phyloP scores from a whole-genome alignment of 2,329 filamentous ascomycete species.

The Sclerotinia trifoliorum region DNA sequence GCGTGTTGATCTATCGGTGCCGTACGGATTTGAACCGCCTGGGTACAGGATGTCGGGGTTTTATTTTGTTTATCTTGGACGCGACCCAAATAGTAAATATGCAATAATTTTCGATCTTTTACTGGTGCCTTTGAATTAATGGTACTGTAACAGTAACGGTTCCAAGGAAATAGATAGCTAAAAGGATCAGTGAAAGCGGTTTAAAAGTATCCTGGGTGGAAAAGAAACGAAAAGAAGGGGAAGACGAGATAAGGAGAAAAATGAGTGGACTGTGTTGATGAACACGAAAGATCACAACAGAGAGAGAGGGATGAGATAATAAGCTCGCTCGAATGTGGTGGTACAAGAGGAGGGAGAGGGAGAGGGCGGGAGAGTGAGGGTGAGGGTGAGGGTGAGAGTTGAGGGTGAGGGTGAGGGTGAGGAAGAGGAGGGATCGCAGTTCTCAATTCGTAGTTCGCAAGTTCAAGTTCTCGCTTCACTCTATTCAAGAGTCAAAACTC shows the following conservation, averaged over 20 bases:
- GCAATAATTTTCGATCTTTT: neutral
- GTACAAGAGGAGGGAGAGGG: neutral
- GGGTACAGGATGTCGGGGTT: conserved; percentile 4
- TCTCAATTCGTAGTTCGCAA: no score
- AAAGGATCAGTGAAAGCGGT: neutral
- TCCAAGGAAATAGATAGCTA: neutral
- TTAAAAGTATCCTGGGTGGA: neutral
- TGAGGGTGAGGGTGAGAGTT: no score
- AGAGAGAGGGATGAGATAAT: neutral
- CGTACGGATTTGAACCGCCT: neutral
- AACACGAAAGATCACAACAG: conserved; percentile 15
- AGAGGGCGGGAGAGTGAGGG: neutral
- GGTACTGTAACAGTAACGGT: neutral
- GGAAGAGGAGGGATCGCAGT: neutral
- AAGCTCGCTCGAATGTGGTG: neutral
- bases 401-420: no score
- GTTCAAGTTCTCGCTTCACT: conserved; percentile 8
- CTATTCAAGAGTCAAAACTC: neutral
- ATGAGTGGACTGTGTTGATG: conserved; percentile 21
- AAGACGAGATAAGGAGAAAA: conserved; percentile 2
- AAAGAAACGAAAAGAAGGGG: conserved; percentile 11
- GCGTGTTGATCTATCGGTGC: conserved; percentile 14
- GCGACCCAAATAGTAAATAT: neutral
- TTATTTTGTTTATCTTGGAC: conserved; percentile 13
- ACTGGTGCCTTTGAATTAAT: neutral